A percentile compares a stretch with the other conserved stretches of the same genome.
These are phyloP conservation scores for Agrocybe pediades DNA, from an alignment of 768 basidiomycete species.

Conservation along the genomic window DNA sequence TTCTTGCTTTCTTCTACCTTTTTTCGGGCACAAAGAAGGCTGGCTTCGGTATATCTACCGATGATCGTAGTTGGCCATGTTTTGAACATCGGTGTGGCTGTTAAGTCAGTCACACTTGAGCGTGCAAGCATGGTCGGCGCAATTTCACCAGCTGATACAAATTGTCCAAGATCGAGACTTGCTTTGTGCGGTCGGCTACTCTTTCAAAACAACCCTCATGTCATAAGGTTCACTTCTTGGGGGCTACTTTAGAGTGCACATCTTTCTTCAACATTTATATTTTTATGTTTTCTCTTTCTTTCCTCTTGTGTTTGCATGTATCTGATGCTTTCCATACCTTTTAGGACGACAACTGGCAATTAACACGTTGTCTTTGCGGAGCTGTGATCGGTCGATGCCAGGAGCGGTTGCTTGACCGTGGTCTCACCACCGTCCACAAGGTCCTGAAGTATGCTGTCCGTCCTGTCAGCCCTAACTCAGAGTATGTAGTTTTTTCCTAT, in stretches of 20 bases:
- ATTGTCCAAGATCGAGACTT: constrained; percentile 70
- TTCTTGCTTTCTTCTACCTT: constrained; percentile 11
- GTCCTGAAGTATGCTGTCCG: constrained; percentile 86
- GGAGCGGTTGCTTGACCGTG: constrained; percentile 39
- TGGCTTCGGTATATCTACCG: constrained; percentile 74
- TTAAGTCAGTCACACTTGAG: constrained; percentile 13
- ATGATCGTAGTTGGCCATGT: constrained; percentile 42
- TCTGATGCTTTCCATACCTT: constrained; percentile 6
- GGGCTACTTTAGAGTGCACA: constrained; percentile 94
- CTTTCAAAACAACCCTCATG: constrained; percentile 87
- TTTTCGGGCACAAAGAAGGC: constrained; percentile 89
- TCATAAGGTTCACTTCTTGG: constrained; percentile 64
- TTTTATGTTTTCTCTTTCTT: constrained; percentile 15
- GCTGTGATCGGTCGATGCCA: constrained; percentile 75
- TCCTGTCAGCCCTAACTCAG: constrained; percentile 58
- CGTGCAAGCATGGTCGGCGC: constrained; percentile 24
- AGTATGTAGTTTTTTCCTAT: constrained; percentile 39
- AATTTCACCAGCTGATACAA: constrained; percentile 88
- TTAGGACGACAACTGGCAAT: constrained; percentile 66
- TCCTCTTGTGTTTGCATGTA: constrained; percentile 10
- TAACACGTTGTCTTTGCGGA: constrained; percentile 82
- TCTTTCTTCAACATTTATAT: constrained; percentile 22
- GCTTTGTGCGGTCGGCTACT: constrained; percentile 18
- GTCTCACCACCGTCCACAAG: constrained; percentile 52
- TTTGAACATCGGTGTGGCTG: constrained; percentile 12